phyloP scores from a whole-genome alignment of 2,329 filamentous ascomycete species.

The Aspergillus latus region DNA sequence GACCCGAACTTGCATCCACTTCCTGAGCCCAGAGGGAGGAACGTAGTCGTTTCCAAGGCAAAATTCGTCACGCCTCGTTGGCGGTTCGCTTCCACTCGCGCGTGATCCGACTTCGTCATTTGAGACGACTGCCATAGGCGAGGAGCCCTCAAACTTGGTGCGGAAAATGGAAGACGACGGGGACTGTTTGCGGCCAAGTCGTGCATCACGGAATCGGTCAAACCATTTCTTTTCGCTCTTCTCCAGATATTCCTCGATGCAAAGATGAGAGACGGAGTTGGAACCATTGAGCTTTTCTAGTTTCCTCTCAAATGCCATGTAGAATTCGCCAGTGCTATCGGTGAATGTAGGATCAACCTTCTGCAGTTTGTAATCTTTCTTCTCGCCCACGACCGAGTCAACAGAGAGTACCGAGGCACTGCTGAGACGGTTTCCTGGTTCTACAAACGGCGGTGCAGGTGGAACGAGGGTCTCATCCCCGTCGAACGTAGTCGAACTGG shows the following conservation, averaged over 20 bases:
- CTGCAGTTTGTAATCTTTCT: slow-evolving; percentile 53
- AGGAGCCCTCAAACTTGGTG: no score
- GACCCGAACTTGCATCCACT: slow-evolving; percentile 51
- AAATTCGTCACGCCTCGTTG: no score
- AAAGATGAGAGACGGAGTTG: slow-evolving; percentile 58
- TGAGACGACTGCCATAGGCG: no score
- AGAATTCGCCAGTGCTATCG: slow-evolving; percentile 56
- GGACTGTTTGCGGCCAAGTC: slow-evolving; percentile 36
- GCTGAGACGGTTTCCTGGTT: slow-evolving; percentile 5
- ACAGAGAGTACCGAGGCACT: slow-evolving; percentile 54
- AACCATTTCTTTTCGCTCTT: slow-evolving; percentile 68
- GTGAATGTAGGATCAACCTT: slow-evolving; percentile 56
- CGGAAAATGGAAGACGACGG: no score
- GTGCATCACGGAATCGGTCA: slow-evolving; percentile 55
- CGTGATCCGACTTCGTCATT: no score
- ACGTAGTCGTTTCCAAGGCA: no score
- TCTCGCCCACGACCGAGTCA: slow-evolving; percentile 58
- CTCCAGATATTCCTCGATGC: slow-evolving; percentile 64
- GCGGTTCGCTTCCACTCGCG: no score
- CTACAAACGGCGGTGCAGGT: no score
- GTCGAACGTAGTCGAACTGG: no score
- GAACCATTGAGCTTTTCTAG: slow-evolving; percentile 55
- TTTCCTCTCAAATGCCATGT: slow-evolving; percentile 56
- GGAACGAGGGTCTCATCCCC: no score
- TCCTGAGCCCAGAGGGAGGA: no score